These are phyloP conservation scores for Acephala macrosclerotiorum DNA, from an alignment of 2,329 filamentous ascomycete genomes.

Conservation along the genomic window DNA sequence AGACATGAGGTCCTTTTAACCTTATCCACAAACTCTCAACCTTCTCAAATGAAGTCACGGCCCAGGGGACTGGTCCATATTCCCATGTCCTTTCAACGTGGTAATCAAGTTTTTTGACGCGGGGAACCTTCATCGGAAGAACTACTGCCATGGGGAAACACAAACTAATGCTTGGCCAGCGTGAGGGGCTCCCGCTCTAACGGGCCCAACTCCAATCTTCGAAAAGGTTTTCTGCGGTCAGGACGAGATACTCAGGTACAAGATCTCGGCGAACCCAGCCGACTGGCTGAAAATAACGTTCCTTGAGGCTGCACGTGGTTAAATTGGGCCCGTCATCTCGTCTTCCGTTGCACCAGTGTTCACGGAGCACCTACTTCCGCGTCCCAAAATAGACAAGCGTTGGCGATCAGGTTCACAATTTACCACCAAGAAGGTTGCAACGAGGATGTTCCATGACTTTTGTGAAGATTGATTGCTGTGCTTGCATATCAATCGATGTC, in stretches of 20 bases:
- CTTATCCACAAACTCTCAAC: slow-evolving; percentile 3
- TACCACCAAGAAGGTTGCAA: neutral
- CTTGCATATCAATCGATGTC: no score
- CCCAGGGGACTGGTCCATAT: neutral
- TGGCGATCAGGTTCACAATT: neutral
- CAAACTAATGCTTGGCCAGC: neutral
- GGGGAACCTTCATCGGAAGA: slow-evolving; percentile 3
- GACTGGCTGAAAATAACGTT: slow-evolving; percentile 10
- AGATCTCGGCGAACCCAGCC: slow-evolving; percentile 9
- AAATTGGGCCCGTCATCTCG: slow-evolving; percentile 1
- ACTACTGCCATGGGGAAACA: neutral
- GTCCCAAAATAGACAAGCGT: neutral
- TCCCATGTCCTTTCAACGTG: neutral
- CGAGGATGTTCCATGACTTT: no score
- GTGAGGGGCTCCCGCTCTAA: neutral
- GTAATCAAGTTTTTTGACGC: neutral
- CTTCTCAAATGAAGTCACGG: slow-evolving; percentile 15
- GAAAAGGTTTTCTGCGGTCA: neutral
- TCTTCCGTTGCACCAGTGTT: neutral
- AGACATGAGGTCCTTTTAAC: slow-evolving; percentile 4
- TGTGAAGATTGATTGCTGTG: no score
- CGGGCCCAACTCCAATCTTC: neutral
- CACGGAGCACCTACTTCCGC: neutral
- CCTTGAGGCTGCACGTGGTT: slow-evolving; percentile 1
- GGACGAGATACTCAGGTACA: neutral